A percentile compares a stretch with the other conserved stretches of the same genome.
These are phyloP conservation scores for Ocimum tenuiflorum DNA, from an alignment of 257 asterid genomes.

Conservation along the genomic window DNA sequence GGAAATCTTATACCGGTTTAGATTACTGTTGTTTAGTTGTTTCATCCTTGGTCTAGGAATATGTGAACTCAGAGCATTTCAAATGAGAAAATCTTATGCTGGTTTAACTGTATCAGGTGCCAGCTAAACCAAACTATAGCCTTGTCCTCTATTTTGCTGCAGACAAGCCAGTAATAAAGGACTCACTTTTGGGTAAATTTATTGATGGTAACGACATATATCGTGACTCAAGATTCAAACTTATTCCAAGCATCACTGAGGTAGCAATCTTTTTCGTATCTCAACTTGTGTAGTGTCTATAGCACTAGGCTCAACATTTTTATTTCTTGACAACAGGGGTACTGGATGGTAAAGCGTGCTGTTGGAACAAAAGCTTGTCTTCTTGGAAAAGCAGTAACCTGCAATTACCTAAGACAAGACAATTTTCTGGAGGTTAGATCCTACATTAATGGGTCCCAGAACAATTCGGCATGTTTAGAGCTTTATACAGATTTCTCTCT, in stretches of 20 bases:
- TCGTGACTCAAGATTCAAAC: slow-evolving; percentile 95
- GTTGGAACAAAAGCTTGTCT: slow-evolving; percentile 98
- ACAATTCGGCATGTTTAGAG: slow-evolving; percentile 2
- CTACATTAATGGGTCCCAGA: not conserved
- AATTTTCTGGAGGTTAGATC: slow-evolving; percentile 86
- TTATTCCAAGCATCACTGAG: slow-evolving; percentile 95
- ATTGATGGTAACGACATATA: slow-evolving; percentile 75
- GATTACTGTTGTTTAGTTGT: not conserved
- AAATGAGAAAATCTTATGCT: slow-evolving; percentile 15
- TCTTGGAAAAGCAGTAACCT: slow-evolving; percentile 91
- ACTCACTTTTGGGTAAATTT: slow-evolving; percentile 75
- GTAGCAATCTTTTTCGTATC: slow-evolving; percentile 30
- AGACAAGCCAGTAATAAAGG: slow-evolving; percentile 69
- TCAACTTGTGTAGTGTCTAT: not conserved
- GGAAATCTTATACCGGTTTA: not conserved
- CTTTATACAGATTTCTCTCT: not conserved
- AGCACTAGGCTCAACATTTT: slow-evolving; percentile 5
- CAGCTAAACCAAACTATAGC: slow-evolving; percentile 94
- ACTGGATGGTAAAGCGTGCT: slow-evolving; percentile 99
- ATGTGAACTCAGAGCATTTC: not conserved
- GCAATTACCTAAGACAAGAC: slow-evolving; percentile 87
- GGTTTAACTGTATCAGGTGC: slow-evolving; percentile 58
- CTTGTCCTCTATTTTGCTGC: slow-evolving; percentile 89
- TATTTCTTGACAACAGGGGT: slow-evolving; percentile 48
- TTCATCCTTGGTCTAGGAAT: not conserved